Base-by-base conservation (phyloP, 768 basidiomycete species). In the Macrolepiota albuminosa region DNA sequence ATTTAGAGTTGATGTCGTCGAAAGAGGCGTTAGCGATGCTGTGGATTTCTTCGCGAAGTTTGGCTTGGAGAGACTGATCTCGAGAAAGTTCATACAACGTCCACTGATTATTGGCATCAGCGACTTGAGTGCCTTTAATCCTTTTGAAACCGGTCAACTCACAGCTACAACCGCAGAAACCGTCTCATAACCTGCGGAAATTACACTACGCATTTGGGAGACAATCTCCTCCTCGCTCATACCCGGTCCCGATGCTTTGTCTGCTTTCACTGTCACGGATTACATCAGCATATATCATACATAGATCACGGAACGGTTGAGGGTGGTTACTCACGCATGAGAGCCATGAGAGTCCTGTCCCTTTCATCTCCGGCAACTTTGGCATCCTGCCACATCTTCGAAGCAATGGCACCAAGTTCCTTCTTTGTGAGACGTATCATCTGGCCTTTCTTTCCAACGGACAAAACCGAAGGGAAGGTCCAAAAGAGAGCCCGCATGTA, bases 401-500 rank as follows among this genome's bases (percentile, higher is more conserved):
- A 75, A 5, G 81, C 79, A 45, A 85, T 76, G 24, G 75, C 69
- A 33, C 83, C 84, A 40, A 86, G 78, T 58, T 83, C 80, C n/a
- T 71, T 67, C 61, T 81, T 84, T 16, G 83, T 79, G 60, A 73
- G 72, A 59, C 77, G 75, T 55, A 87, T 83, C 78, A 84, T 81
- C 57, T 78, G 70, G 11, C 84, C 84, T 66, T 85, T 85, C 70
- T 80, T 77, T 4, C 85, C 84, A 13, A 85, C 75, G 31, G 76
- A 75, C 14, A 85, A 66, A 50, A 86, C 78, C 45, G 81, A 75
- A 3, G 85, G 85, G 31, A 82, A 78, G 16, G 84, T 68, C 83
- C 82, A 85, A 58, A 86, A 85, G 29, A 86, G 72, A 40, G 86
- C 82, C 42, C 83, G 80, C 77, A 85, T 85, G 63, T 85, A 85